Percentiles rank a stretch among this genome's conserved stretches.
Evolutionary conservation across 768 basidiomycete genomes (phyloP).

Genomic region (Rhizopogon salebrosus): DNA sequence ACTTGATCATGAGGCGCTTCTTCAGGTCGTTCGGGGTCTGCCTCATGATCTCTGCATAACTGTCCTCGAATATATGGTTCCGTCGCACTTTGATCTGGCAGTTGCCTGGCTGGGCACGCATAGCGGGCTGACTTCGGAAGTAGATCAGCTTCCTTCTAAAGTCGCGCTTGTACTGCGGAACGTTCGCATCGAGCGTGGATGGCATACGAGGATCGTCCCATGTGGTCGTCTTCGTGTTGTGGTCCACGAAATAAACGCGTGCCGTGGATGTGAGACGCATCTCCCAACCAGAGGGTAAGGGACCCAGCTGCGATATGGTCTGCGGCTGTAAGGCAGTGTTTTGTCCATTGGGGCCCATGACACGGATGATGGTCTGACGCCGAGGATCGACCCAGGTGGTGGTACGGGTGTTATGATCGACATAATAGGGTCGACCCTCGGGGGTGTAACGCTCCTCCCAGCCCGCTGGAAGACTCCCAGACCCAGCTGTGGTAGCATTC

Average conservation of each 20-base stretch:
- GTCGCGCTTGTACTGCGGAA: constrained; percentile 99
- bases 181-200: constrained; percentile 91
- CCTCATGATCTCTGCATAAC: constrained; percentile 99
- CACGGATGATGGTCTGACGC: constrained; percentile 92
- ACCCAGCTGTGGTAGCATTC: constrained; percentile 62
- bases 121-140: constrained; percentile 97
- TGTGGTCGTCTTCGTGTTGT: constrained; percentile 99
- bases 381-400: constrained; percentile 99
- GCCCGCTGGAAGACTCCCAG: constrained; percentile 87
- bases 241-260: constrained; percentile 98
- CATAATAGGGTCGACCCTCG: constrained; percentile 97
- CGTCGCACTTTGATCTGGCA: constrained; percentile 98
- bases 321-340: constrained; percentile 87
- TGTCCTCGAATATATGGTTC: constrained; percentile 98
- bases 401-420: constrained; percentile 98
- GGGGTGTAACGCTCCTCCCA: constrained; percentile 99
- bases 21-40: constrained; percentile 98
- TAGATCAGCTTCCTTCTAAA: constrained; percentile 99
- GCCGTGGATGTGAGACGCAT: constrained; percentile 99
- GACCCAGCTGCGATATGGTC: constrained; percentile 94
- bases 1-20: constrained; percentile 99
- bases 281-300: constrained; percentile 97
- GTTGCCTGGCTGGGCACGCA: constrained; percentile 97
- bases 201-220: constrained; percentile 99
- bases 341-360: constrained; percentile 92